These are phyloP conservation scores for Zasmidium angulare DNA, from an alignment of 2,329 filamentous ascomycete genomes.

Conservation along the genomic window DNA sequence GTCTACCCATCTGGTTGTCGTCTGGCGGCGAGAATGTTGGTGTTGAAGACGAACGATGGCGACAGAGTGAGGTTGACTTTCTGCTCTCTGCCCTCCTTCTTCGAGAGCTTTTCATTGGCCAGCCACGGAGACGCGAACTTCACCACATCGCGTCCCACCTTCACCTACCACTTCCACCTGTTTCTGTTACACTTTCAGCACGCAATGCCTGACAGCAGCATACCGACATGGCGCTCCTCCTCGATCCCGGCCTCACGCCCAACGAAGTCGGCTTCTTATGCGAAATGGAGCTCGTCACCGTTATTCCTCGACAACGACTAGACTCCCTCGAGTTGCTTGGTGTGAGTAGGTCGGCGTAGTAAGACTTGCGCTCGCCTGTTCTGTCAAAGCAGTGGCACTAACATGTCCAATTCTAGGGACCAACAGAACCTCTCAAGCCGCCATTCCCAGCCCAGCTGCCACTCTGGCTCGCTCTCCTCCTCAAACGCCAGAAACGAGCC, in stretches of 20 bases:
- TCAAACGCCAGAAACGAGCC: conserved; percentile 90
- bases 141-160: conserved; percentile 2
- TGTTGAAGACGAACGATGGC: neutral
- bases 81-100: neutral
- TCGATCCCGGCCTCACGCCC: conserved; percentile 70
- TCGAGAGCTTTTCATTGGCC: neutral
- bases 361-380: neutral
- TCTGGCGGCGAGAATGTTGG: neutral
- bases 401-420: conserved; percentile 58
- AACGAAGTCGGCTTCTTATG: conserved; percentile 90
- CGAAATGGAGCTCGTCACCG: conserved; percentile 94
- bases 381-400: conserved; percentile 9
- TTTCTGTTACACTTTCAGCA: neutral
- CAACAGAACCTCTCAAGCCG: conserved; percentile 72
- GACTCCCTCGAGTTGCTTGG: conserved; percentile 81
- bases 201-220: conserved; percentile 10
- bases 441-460: conserved; percentile 78
- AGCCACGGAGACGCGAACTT: neutral
- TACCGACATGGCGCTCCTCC: conserved; percentile 58
- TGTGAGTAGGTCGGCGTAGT: conserved; percentile 58
- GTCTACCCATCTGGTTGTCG: neutral
- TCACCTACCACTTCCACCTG: neutral
- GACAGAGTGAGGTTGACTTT: conserved; percentile 1
- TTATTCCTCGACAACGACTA: conserved; percentile 86
- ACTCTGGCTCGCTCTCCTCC: conserved; percentile 89